Evolutionary conservation across 495 filamentous ascomycete species (phyloP), one percentile per base, ranked within the genome.

Genomic region (Podospora pseudoanserina): DNA sequence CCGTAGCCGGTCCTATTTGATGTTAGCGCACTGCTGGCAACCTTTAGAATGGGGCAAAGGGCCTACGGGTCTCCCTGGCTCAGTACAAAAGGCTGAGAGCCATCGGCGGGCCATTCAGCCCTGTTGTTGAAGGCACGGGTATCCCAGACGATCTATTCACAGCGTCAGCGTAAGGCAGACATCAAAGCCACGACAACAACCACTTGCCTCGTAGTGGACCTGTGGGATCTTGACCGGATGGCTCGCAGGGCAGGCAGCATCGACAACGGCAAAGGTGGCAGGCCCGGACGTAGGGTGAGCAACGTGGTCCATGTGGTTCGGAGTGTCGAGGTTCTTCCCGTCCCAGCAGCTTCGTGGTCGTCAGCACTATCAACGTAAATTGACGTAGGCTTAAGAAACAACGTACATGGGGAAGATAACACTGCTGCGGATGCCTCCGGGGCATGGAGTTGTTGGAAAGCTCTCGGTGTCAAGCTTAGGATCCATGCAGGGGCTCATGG

Each of bases 191-290:
- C 0, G 34, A 32, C 30, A 23, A 23, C 6, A 27, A 3, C 54
- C 6, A 62, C 44, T 18, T 54, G 74, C 79, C 71, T 85, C 83
- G 60, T 83, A 80, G 72, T 83, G 81, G 18, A 85, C 73, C 74
- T 85, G 83, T 34, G 83, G 83, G 60, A 85, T 81, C 60, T 79
- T 78, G 64, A 83, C 74, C 7, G 83, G 83, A 73, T 85, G 83
- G 4, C 76, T 79, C 15, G 76, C 67, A 4, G 83, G 83, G 78
- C 83, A 85, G 44, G 77, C 57, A 26, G 77, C 82, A 59, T 75
- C 78, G 6, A 78, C 67, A 28, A 76, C 74, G 5, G 79, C 75
- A 70, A 83, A 82, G 55, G 78, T 79, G 53, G 87, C 80, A 18
- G 83, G 84, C 11, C 81, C 80, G 4, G 70, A 67, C 0, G 72